phyloP scores from a whole-genome alignment of 1,139 yeast species.

The Scheffersomyces titani region DNA sequence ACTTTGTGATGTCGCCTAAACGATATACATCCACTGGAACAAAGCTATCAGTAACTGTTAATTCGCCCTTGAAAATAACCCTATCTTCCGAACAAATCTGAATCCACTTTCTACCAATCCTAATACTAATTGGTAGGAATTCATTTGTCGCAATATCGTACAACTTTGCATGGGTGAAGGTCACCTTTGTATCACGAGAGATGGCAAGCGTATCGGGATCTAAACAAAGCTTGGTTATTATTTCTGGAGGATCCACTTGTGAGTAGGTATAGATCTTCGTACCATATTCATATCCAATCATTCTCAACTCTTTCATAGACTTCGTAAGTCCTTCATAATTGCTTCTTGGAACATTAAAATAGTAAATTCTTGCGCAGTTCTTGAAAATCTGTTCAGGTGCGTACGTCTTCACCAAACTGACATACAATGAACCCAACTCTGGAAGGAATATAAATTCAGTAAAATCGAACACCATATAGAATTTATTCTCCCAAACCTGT shows the following conservation, averaged over 20 bases:
- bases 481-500: constrained; percentile 74
- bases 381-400: constrained; percentile 51
- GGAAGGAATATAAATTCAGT: constrained; percentile 54
- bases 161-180: constrained; percentile 57
- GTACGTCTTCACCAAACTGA: constrained; percentile 35
- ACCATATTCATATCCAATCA: constrained; percentile 14
- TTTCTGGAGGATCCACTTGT: constrained; percentile 49
- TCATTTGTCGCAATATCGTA: constrained; percentile 36
- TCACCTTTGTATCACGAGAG: constrained; percentile 58
- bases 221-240: constrained; percentile 53
- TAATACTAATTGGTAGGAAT: constrained; percentile 55
- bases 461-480: constrained; percentile 65
- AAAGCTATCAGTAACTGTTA: constrained; percentile 32
- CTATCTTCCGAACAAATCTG: constrained; percentile 51
- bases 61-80: constrained; percentile 21
- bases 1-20: constrained; percentile 52
- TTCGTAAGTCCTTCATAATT: constrained; percentile 35
- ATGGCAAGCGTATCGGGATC: constrained; percentile 38
- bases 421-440: constrained; percentile 29
- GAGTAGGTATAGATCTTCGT: constrained; percentile 38
- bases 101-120: constrained; percentile 69
- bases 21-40: constrained; percentile 54
- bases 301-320: constrained; percentile 20
- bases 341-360: constrained; percentile 60
- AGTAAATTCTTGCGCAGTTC: constrained; percentile 59